phyloP scores from a whole-genome alignment of 2,329 filamentous ascomycete species.

The Clonostachys byssicola region DNA sequence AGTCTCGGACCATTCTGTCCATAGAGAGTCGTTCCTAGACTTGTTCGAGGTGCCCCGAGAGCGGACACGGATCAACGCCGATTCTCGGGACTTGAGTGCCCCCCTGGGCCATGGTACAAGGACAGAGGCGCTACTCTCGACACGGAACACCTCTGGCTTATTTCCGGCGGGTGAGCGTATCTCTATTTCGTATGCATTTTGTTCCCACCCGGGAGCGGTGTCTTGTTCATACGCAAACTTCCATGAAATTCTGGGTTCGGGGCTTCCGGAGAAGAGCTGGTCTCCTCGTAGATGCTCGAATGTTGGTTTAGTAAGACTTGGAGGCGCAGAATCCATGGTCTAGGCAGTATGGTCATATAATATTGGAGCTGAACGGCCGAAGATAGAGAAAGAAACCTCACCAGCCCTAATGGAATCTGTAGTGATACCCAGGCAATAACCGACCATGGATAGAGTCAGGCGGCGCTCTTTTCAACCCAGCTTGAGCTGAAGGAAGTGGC shows the following conservation, averaged over 20 bases:
- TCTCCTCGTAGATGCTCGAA: too few species aligned
- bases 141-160: not conserved
- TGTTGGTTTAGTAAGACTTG: too few species aligned
- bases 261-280: too few species aligned
- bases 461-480: too few species aligned
- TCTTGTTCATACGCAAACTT: conserved; percentile 1
- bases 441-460: too few species aligned
- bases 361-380: too few species aligned
- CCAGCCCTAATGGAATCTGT: too few species aligned
- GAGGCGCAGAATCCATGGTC: too few species aligned
- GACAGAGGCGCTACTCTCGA: conserved; percentile 2
- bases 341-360: too few species aligned
- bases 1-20: not conserved
- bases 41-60: not conserved
- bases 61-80: conserved; percentile 17
- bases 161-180: conserved; percentile 1
- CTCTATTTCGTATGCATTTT: conserved; percentile 10
- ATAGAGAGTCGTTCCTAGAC: not conserved
- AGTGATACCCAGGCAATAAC: too few species aligned
- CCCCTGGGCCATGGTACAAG: conserved; percentile 7
- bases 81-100: conserved; percentile 17
- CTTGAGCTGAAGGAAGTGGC: too few species aligned
- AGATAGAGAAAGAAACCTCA: too few species aligned
- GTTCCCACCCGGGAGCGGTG: conserved; percentile 5
- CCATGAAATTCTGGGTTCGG: conserved; percentile 10